These are phyloP conservation scores for Talaromyces nanjingensis DNA, from an alignment of 495 filamentous ascomycete species.

Conservation along the genomic window DNA sequence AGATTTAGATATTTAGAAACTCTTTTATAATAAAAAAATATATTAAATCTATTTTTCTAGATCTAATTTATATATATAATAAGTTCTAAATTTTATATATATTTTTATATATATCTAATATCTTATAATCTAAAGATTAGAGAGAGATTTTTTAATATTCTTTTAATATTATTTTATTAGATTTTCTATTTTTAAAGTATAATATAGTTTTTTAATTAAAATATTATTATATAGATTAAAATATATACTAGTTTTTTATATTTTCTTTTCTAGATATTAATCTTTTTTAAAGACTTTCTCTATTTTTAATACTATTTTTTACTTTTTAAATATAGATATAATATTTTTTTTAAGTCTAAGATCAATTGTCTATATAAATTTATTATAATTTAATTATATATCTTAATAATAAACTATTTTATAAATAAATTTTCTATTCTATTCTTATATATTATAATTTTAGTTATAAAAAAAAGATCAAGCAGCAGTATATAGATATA, in stretches of 20 bases:
- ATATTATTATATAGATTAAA: too few species aligned
- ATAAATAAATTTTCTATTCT: conserved; percentile 10
- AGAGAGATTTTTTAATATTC: too few species aligned
- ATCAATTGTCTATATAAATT: conserved; percentile 11
- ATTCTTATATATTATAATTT: conserved; percentile 12
- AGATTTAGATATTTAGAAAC: conserved; percentile 9
- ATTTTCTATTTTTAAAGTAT: too few species aligned
- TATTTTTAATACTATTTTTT: neutral
- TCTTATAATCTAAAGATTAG: too few species aligned
- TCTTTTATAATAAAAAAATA: too few species aligned
- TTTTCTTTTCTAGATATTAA: neutral
- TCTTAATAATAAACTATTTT: neutral
- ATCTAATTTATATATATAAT: too few species aligned
- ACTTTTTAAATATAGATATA: conserved; percentile 9
- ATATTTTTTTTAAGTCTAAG: conserved; percentile 5
- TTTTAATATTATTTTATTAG: too few species aligned
- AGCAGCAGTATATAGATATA: conserved; percentile 10
- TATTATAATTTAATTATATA: conserved; percentile 10
- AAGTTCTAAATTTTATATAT: too few species aligned
- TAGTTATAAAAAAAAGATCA: conserved; percentile 3
- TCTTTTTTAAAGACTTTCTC: neutral
- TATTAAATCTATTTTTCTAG: too few species aligned
- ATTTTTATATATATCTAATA: too few species aligned
- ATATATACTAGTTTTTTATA: conserved; percentile 11
- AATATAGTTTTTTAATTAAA: too few species aligned